Percentiles rank a stretch among this genome's conserved stretches.
Conservation (phyloP, 2,329 filamentous ascomycete species). For the Sphaerulina musiva region DNA sequence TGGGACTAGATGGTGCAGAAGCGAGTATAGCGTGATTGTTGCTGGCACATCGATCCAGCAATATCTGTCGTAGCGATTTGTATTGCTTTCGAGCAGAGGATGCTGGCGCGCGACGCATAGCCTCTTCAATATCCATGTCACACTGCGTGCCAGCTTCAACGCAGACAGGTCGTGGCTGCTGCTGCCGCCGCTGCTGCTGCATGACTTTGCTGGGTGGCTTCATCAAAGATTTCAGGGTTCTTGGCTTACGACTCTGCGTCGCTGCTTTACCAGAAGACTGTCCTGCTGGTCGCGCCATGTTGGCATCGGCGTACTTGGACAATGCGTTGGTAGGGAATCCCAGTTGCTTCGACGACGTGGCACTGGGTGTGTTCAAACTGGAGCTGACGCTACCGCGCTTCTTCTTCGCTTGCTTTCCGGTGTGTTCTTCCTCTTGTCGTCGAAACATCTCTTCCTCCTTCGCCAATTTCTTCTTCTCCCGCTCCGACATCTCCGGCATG, state of each 20-base stretch:
- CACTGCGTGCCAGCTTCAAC: conserved; percentile 30
- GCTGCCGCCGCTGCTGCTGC: conserved; percentile 8
- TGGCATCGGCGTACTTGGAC: conserved; percentile 27
- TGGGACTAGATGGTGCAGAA: conserved; percentile 6
- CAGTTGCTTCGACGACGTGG: conserved; percentile 40
- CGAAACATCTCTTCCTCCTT: conserved; percentile 58
- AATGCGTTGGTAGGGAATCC: conserved; percentile 28
- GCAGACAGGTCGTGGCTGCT: conserved; percentile 29
- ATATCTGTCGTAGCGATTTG: conserved; percentile 28
- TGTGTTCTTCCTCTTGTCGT: conserved; percentile 53
- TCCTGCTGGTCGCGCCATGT: conserved; percentile 16
- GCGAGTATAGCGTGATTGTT: conserved; percentile 24
- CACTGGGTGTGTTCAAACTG: conserved; percentile 46
- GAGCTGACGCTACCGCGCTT: conserved; percentile 53
- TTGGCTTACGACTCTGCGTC: conserved; percentile 18
- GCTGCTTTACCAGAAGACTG: conserved; percentile 20
- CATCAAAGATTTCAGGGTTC: conserved; percentile 16
- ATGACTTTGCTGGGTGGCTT: conserved; percentile 11
- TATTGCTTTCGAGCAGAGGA: conserved; percentile 23
- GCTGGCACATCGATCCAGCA: conserved; percentile 31
- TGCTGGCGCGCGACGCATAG: conserved; percentile 16
- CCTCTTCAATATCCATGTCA: conserved; percentile 33
- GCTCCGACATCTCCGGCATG: conserved; percentile 51
- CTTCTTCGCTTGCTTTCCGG: conserved; percentile 46
- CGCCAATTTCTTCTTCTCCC: conserved; percentile 57